Evolutionary conservation across 208 protist species (phyloP), one percentile per base, ranked within the genome.

Genomic region (Leishmania martiniquensis): DNA sequence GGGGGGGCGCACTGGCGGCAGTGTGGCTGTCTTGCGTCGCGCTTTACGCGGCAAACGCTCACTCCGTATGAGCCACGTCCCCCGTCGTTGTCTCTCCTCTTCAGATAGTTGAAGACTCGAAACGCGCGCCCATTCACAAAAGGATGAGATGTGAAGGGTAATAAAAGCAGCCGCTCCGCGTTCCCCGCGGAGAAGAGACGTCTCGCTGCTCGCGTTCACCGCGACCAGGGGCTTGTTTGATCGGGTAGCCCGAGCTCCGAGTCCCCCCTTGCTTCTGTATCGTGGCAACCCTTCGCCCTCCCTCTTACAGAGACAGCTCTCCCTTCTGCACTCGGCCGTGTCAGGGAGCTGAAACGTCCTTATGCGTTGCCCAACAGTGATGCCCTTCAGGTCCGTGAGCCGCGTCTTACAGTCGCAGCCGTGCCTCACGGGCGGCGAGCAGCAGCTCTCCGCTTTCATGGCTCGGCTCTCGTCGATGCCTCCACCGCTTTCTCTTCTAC

Each of bases 161-260:
- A 63, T 22, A 29, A 13, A 37, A 12, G 29, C n/a, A 20, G 22
- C 54, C 25, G 25, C 54, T n/a, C 25, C 20, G 25, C 54, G 15
- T n/a, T n/a, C 25, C 10, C 54, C 2, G 54, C 10, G 7, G n/a
- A 59, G 25, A 7, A 59, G 5, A 29, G 22, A 32, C 25, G 9
- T 32, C 9, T 10, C 54, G 25, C n/a, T n/a, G 22, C 25, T 7
- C 98, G 98, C 29, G 9, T 59, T 10, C n/a, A 57, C 52, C 29
- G n/a, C n/a, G n/a, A n/a, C n/a, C n/a, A n/a, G n/a, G n/a, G n/a
- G n/a, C n/a, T n/a, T n/a, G n/a, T n/a, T n/a, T n/a, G n/a, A n/a
- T n/a, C n/a, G n/a, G n/a, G n/a, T n/a, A n/a, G n/a, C n/a, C n/a
- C n/a, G n/a, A n/a, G n/a, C n/a, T n/a, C n/a, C n/a, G n/a, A n/a